A percentile compares a stretch with the other conserved stretches of the same genome.
Evolutionary conservation across 2,329 filamentous ascomycete genomes (phyloP).

Genomic region (Amauroascus verrucosus): DNA sequence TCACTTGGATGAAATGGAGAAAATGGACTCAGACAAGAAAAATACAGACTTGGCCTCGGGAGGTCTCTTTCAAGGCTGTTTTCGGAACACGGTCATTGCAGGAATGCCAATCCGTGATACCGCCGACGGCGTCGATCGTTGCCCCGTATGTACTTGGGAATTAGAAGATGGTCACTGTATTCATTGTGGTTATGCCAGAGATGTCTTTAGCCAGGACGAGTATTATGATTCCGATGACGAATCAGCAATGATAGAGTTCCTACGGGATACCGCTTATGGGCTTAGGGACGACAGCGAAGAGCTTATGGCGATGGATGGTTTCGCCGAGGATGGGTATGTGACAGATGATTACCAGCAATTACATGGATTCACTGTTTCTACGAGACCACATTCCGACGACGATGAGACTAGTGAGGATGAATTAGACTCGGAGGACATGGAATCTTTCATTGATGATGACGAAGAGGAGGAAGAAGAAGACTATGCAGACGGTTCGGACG

Average conservation of each 20-base stretch:
- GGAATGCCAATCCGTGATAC: conserved; percentile 43
- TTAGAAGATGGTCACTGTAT: conserved; percentile 50
- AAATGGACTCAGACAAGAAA: conserved; percentile 51
- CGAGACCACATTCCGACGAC: conserved; percentile 14
- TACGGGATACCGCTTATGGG: background rate
- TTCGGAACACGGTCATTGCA: conserved; percentile 30
- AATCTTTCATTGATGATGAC: conserved; percentile 17
- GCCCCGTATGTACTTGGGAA: conserved; percentile 54
- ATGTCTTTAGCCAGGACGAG: conserved; percentile 40
- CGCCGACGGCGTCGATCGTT: conserved; percentile 52
- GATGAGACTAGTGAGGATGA: conserved; percentile 17
- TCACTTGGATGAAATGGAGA: conserved; percentile 50
- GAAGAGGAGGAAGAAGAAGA: conserved; percentile 14
- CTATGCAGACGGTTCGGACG: conserved; percentile 11
- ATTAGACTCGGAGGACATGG: conserved; percentile 16
- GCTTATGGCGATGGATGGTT: background rate
- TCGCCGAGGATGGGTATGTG: background rate
- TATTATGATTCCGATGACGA: conserved; percentile 22
- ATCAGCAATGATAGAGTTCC: background rate
- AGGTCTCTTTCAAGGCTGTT: conserved; percentile 55
- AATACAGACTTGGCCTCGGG: conserved; percentile 40
- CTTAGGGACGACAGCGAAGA: background rate
- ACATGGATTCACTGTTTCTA: background rate
- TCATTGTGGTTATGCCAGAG: conserved; percentile 44
- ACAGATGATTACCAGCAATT: background rate